Percentiles rank a stretch among this genome's conserved stretches.
Conservation (phyloP, 495 filamentous ascomycete species). For the Penicillium alfredii region DNA sequence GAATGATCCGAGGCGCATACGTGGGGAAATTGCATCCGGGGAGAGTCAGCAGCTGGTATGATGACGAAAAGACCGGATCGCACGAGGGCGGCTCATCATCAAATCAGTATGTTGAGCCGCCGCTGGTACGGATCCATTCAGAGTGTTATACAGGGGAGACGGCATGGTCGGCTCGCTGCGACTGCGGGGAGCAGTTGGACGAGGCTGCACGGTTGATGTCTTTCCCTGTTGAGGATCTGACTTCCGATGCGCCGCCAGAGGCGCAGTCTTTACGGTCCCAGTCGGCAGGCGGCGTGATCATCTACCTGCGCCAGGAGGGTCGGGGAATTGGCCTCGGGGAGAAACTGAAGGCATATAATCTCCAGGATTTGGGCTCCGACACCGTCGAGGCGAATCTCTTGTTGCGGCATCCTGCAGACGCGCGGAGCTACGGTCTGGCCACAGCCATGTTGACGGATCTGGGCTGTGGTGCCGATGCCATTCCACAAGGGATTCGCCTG, state of each 20-base stretch:
- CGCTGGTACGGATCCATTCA: slow-evolving; percentile 90
- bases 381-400: slow-evolving; percentile 94
- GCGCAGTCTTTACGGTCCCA: slow-evolving; percentile 41
- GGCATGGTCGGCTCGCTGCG: slow-evolving; percentile 93
- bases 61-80: slow-evolving; percentile 23
- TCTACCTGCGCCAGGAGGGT: slow-evolving; percentile 94
- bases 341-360: slow-evolving; percentile 96
- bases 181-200: slow-evolving; percentile 96
- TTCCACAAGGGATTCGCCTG: slow-evolving; percentile 65
- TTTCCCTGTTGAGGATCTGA: slow-evolving; percentile 46
- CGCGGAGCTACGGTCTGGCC: slow-evolving; percentile 86
- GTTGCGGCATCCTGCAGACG: slow-evolving; percentile 89
- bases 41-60: slow-evolving; percentile 61
- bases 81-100: slow-evolving; percentile 4
- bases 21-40: slow-evolving; percentile 83
- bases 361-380: slow-evolving; percentile 91
- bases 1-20: slow-evolving; percentile 93
- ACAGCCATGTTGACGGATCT: slow-evolving; percentile 91
- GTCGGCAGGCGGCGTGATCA: slow-evolving; percentile 75
- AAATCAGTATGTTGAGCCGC: slow-evolving; percentile 28
- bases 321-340: slow-evolving; percentile 90
- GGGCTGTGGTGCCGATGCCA: slow-evolving; percentile 53
- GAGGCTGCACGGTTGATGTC: slow-evolving; percentile 95
- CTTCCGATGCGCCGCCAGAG: slow-evolving; percentile 30
- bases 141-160: slow-evolving; percentile 99